Evolutionary conservation across 306 rosid genomes (phyloP).

Genomic region (Ceratonia siliqua): DNA sequence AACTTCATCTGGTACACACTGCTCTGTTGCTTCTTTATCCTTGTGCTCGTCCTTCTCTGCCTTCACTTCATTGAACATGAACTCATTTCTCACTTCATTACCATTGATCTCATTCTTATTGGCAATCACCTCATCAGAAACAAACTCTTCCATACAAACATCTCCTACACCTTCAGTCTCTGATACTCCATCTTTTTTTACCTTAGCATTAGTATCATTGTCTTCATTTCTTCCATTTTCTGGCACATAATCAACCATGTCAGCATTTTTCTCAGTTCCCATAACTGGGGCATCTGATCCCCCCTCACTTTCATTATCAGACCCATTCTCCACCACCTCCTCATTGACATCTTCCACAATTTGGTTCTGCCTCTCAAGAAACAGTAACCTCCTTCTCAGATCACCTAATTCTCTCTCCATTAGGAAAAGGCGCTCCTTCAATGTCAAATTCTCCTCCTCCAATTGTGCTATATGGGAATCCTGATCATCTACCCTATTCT

Average conservation of each 20-base stretch:
- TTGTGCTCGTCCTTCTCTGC: slow-evolving; percentile 29
- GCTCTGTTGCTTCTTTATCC: slow-evolving; percentile 23
- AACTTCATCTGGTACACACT: slow-evolving; percentile 27
- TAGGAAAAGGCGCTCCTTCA: slow-evolving; percentile 86
- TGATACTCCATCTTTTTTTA: slow-evolving; percentile 29
- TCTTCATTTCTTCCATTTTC: slow-evolving; percentile 38
- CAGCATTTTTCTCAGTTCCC: slow-evolving; percentile 48
- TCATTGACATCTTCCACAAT: slow-evolving; percentile 61
- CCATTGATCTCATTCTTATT: slow-evolving; percentile 29
- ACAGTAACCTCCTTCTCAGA: slow-evolving; percentile 72
- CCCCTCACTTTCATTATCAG: slow-evolving; percentile 54
- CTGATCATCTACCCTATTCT: slow-evolving; percentile 94
- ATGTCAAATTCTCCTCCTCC: slow-evolving; percentile 90
- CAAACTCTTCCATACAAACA: slow-evolving; percentile 50
- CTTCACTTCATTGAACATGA: slow-evolving; percentile 27
- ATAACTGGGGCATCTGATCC: slow-evolving; percentile 48
- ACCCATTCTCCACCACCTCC: slow-evolving; percentile 61
- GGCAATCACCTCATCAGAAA: slow-evolving; percentile 26
- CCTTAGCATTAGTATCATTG: slow-evolving; percentile 29
- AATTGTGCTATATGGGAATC: slow-evolving; percentile 86
- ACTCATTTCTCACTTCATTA: slow-evolving; percentile 34
- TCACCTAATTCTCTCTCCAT: slow-evolving; percentile 87
- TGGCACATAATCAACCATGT: slow-evolving; percentile 46
- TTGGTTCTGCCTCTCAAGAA: slow-evolving; percentile 50
- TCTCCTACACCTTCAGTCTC: slow-evolving; percentile 47